Evolutionary conservation across 208 protist genomes (phyloP).

Genomic region (Spongospora subterranea): DNA sequence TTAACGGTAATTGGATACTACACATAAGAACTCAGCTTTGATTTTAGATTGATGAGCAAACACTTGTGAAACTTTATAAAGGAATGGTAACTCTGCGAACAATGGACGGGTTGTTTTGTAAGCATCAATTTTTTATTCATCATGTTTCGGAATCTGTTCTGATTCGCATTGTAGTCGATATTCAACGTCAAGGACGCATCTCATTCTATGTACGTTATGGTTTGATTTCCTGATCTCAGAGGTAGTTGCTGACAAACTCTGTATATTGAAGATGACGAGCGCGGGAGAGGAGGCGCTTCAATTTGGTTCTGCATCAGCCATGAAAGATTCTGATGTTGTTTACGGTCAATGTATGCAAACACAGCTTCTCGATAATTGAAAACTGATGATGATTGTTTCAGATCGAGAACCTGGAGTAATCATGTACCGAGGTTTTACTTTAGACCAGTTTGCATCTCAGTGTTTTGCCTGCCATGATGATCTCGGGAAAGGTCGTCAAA

Average conservation of each 20-base stretch:
- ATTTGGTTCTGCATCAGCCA: constrained; percentile 83
- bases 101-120: constrained; percentile 60
- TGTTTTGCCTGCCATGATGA: constrained; percentile 86
- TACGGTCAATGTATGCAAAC: constrained; percentile 85
- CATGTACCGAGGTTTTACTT: constrained; percentile 84
- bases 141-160: no score
- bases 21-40: background rate
- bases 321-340: constrained; percentile 83
- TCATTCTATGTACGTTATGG: constrained; percentile 96
- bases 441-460: constrained; percentile 90
- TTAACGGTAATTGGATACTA: background rate
- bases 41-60: background rate
- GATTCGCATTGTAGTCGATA: constrained; percentile 52
- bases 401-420: constrained; percentile 76
- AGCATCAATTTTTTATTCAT: background rate
- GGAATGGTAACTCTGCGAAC: constrained; percentile 43
- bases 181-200: constrained; percentile 89
- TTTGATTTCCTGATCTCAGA: no score
- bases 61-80: constrained; percentile 58
- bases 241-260: background rate
- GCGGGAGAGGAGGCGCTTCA: constrained; percentile 89
- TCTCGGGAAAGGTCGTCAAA: constrained; percentile 89
- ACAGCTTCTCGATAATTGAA: background rate
- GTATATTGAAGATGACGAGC: constrained; percentile 47
- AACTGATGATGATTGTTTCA: constrained; percentile 7